Evolutionary conservation across 1,139 yeast species (phyloP).

Genomic region (Taphrina communis): DNA sequence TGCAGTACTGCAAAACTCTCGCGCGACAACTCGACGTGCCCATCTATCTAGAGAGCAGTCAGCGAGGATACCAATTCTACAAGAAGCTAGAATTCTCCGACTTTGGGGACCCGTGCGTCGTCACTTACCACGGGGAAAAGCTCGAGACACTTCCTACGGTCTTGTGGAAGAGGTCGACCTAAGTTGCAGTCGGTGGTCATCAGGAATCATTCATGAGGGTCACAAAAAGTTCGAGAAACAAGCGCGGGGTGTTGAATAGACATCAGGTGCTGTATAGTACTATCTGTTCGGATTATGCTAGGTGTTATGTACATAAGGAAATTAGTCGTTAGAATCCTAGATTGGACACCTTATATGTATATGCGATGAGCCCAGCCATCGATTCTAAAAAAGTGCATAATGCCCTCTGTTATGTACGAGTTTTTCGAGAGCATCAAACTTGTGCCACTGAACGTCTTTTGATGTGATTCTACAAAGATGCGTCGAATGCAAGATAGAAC

Average conservation of each 20-base stretch:
- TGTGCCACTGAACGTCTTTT: background rate
- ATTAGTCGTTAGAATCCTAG: slow-evolving; percentile 3
- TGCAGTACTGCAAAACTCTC: background rate
- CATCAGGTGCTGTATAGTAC: too few species aligned
- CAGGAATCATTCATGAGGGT: background rate
- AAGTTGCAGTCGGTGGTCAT: background rate
- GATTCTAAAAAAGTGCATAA: too few species aligned
- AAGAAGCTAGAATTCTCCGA: slow-evolving; percentile 24
- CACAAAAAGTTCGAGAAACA: background rate
- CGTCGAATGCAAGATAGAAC: too few species aligned
- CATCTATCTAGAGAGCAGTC: slow-evolving; percentile 26
- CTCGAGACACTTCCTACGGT: slow-evolving; percentile 1
- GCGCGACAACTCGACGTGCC: slow-evolving; percentile 20
- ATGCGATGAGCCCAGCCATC: background rate
- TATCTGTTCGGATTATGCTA: background rate
- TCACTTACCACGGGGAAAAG: slow-evolving; percentile 6
- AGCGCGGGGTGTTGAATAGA: background rate
- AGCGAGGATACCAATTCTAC: slow-evolving; percentile 27
- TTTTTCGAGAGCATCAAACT: too few species aligned
- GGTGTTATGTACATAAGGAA: background rate
- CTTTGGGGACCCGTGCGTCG: slow-evolving; percentile 8
- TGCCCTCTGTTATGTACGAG: too few species aligned
- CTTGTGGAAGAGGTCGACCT: background rate
- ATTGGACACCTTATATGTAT: background rate
- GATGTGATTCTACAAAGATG: background rate